A percentile compares a stretch with the other conserved stretches of the same genome.
Conservation (phyloP, 768 basidiomycete species). For the Panaeolus cyanescens region DNA sequence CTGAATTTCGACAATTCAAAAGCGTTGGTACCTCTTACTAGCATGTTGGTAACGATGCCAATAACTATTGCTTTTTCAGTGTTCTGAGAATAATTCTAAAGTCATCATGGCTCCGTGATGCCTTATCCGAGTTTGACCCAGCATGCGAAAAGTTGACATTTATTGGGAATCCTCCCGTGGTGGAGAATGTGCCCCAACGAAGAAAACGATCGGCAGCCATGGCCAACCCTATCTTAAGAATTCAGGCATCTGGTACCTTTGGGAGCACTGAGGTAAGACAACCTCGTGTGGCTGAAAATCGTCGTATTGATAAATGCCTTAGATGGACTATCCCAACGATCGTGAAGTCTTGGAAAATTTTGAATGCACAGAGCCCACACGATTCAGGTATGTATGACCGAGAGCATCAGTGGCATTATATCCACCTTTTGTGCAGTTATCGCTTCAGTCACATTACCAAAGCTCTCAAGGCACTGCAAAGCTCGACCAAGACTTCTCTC, state of each 20-base stretch:
- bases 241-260: conserved; percentile 80
- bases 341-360: conserved; percentile 89
- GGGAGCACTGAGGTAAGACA: conserved; percentile 76
- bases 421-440: conserved; percentile 56
- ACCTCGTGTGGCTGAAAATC: conserved; percentile 3
- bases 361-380: conserved; percentile 69
- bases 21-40: conserved; percentile 45
- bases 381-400: conserved; percentile 60
- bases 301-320: neutral
- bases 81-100: conserved; percentile 85
- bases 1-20: conserved; percentile 72
- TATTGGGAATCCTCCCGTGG: conserved; percentile 66
- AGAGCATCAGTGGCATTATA: neutral
- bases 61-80: conserved; percentile 33
- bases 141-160: conserved; percentile 86
- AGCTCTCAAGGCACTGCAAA: conserved; percentile 74
- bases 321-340: conserved; percentile 98
- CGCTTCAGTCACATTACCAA: conserved; percentile 76
- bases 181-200: conserved; percentile 21
- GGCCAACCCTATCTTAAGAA: conserved; percentile 65
- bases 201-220: conserved; percentile 19
- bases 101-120: conserved; percentile 94
- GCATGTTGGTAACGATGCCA: neutral
- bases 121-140: conserved; percentile 87
- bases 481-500: conserved; percentile 85